A percentile compares a stretch with the other conserved stretches of the same genome.
Evolutionary conservation across 139 green algal genomes (phyloP).

Genomic region (Spirogloea muscicola): DNA sequence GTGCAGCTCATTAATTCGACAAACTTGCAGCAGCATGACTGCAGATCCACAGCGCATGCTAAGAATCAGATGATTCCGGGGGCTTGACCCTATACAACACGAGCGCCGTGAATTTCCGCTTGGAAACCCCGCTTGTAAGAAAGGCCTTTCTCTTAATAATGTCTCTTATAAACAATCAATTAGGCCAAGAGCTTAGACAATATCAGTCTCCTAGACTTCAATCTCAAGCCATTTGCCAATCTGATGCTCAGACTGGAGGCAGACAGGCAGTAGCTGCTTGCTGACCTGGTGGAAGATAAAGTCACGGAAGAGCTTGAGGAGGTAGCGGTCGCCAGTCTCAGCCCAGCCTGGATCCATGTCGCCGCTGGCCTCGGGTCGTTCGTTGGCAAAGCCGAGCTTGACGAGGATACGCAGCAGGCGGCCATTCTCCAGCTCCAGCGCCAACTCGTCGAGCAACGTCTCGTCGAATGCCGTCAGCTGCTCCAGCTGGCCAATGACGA

Average conservation of each 20-base stretch:
- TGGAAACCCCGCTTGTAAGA: neutral
- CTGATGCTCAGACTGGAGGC: neutral
- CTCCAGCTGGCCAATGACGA: constrained; percentile 14
- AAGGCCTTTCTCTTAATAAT: neutral
- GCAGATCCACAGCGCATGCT: neutral
- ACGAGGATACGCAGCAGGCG: constrained; percentile 77
- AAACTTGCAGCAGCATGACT: neutral
- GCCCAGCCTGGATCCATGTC: constrained; percentile 64
- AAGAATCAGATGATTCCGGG: too few relatives aligned
- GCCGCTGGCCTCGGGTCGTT: constrained; percentile 61
- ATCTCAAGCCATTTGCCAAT: neutral
- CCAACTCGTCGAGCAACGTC: constrained; percentile 62
- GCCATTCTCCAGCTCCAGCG: constrained; percentile 82
- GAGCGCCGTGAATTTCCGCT: neutral
- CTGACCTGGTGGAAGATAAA: constrained; percentile 67
- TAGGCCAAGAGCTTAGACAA: constrained; percentile 1
- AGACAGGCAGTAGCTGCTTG: neutral
- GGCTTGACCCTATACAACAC: too few relatives aligned
- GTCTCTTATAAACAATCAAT: neutral
- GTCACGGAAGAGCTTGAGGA: constrained; percentile 89
- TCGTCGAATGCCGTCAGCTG: constrained; percentile 15
- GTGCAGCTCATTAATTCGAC: neutral
- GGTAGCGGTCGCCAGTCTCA: constrained; percentile 76
- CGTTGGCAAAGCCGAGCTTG: constrained; percentile 72
- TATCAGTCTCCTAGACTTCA: neutral